Conservation (phyloP, 352 stramenopile species). For the Globisporangium nunn region DNA sequence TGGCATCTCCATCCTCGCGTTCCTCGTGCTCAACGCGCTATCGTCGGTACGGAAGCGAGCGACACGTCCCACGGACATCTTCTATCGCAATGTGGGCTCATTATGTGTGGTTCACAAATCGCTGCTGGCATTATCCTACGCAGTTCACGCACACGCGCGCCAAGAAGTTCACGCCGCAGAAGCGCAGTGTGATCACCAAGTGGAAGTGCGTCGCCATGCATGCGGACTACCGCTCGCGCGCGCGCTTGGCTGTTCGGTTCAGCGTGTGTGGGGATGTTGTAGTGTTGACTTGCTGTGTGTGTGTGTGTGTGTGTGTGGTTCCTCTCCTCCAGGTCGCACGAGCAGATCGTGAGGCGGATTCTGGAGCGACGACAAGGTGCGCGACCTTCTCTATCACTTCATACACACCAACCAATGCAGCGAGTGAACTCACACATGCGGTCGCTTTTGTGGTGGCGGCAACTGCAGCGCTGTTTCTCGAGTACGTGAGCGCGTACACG, state of each 20-base stretch:
- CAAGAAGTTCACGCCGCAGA: slow-evolving; percentile 31
- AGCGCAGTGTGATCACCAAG: slow-evolving; percentile 23
- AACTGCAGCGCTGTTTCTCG: slow-evolving; percentile 29
- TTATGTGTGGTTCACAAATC: no score
- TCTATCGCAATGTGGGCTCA: no score
- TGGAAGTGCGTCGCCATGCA: slow-evolving; percentile 29
- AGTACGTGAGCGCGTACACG: slow-evolving; percentile 39
- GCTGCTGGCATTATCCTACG: no score
- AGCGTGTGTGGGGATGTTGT: no score
- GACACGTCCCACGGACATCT: no score
- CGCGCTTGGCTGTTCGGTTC: not conserved
- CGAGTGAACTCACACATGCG: not conserved
- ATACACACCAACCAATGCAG: no score
- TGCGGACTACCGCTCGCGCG: no score
- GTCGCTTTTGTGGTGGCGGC: not conserved
- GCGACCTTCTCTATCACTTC: not conserved
- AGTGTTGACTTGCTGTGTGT: no score
- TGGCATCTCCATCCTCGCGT: slow-evolving; percentile 24
- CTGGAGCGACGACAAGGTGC: slow-evolving; percentile 28
- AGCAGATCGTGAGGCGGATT: slow-evolving; percentile 29
- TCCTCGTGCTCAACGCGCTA: slow-evolving; percentile 32
- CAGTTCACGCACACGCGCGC: slow-evolving; percentile 34
- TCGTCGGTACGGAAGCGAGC: slow-evolving; percentile 18
- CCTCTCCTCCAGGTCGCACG: slow-evolving; percentile 20
- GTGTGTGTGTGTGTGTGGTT: not conserved